phyloP scores from a whole-genome alignment of 1,284 basidiomycete genomes.

The Fomitopsis schrenkii region DNA sequence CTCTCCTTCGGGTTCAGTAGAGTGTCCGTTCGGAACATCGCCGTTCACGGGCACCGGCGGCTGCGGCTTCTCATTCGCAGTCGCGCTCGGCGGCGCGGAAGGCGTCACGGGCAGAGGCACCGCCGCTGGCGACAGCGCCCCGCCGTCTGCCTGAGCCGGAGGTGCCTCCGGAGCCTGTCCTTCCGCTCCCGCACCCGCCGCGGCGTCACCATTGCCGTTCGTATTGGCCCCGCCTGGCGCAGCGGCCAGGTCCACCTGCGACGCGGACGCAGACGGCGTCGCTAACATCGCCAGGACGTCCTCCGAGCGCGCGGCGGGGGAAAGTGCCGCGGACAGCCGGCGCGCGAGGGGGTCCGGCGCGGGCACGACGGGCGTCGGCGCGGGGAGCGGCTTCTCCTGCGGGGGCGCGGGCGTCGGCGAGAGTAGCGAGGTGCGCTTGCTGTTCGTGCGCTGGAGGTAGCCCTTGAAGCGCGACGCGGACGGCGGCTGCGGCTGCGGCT shows the following conservation, averaged over 20 bases:
- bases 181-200: not conserved
- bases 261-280: constrained; percentile 4
- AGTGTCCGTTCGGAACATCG: not conserved
- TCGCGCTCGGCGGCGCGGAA: not conserved
- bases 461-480: constrained; percentile 21
- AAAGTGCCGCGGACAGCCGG: not conserved
- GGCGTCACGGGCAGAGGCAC: not conserved
- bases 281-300: not conserved
- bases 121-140: not conserved
- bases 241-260: not conserved
- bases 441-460: constrained; percentile 23
- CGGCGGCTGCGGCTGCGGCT: constrained; percentile 12
- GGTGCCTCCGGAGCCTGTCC: not conserved
- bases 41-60: not conserved
- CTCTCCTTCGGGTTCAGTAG: not conserved
- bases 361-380: not conserved
- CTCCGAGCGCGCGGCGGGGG: not conserved
- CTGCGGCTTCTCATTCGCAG: not conserved
- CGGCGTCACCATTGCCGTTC: not conserved
- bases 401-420: not conserved
- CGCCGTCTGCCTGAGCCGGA: no score
- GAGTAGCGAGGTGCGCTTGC: constrained; percentile 5
- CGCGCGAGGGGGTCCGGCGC: not conserved
- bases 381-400: constrained; percentile 16
- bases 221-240: not conserved